Percentiles rank a stretch among this genome's conserved stretches.
Conservation (phyloP, 441 rosid genomes). For the Macaranga tanarius region DNA sequence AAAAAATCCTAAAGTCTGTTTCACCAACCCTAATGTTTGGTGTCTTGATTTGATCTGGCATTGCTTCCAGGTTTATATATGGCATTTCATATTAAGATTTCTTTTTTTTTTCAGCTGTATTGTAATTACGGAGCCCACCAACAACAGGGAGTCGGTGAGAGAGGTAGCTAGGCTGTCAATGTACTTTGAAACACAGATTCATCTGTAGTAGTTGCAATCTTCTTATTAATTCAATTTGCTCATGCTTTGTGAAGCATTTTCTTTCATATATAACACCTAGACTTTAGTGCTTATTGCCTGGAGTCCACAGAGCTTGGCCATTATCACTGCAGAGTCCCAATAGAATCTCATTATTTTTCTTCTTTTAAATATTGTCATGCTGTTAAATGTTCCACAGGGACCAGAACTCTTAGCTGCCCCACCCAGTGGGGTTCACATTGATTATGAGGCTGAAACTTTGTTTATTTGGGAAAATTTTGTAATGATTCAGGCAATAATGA, state of each 20-base stretch:
- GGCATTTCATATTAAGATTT: not conserved
- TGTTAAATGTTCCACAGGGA: no score
- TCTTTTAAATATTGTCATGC: no score
- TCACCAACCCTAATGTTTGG: not conserved
- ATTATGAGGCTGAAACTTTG: no score
- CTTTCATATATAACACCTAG: not conserved
- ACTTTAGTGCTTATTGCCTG: not conserved
- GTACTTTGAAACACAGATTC: not conserved
- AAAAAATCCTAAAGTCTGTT: not conserved
- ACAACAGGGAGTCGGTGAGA: not conserved
- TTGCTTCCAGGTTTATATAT: slow-evolving; percentile 1
- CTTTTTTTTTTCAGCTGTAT: not conserved
- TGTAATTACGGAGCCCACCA: not conserved
- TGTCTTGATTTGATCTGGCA: not conserved
- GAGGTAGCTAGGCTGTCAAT: slow-evolving; percentile 1
- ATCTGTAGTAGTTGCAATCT: not conserved
- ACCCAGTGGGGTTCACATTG: no score
- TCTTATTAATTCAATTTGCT: not conserved
- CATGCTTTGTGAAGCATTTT: not conserved
- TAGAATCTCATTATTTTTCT: no score
- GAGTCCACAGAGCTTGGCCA: not conserved
- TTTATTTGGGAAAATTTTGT: no score
- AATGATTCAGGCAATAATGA: no score
- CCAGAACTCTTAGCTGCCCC: no score
- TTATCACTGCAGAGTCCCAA: not conserved